These are phyloP conservation scores for Boletus patriciae DNA, from an alignment of 768 basidiomycete genomes.

Conservation along the genomic window DNA sequence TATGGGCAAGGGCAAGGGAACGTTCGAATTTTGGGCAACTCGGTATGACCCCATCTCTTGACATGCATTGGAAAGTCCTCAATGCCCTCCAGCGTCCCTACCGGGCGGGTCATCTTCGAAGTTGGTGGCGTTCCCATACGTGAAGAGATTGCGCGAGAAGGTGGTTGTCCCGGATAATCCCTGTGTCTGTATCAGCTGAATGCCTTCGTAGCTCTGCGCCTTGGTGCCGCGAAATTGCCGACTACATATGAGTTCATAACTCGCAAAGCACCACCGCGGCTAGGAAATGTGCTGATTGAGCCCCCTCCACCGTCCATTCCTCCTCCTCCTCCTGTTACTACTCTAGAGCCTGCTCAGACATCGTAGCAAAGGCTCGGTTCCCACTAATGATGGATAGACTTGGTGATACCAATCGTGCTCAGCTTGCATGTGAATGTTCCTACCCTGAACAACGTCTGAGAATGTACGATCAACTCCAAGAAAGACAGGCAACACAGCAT, in stretches of 20 bases:
- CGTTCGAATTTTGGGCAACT: slow-evolving; percentile 96
- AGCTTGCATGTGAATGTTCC: not conserved
- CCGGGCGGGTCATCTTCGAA: slow-evolving; percentile 90
- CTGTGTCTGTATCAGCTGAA: slow-evolving; percentile 2
- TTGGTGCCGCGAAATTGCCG: slow-evolving; percentile 86
- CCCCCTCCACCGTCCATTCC: slow-evolving; percentile 25
- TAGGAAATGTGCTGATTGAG: slow-evolving; percentile 64
- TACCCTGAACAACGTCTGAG: not conserved
- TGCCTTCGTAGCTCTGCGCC: slow-evolving; percentile 64
- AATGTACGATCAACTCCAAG: not conserved
- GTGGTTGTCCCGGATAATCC: slow-evolving; percentile 39
- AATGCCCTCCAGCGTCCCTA: slow-evolving; percentile 60
- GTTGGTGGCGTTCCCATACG: slow-evolving; percentile 88
- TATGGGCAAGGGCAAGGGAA: slow-evolving; percentile 99
- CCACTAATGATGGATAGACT: slow-evolving; percentile 7
- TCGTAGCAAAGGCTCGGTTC: slow-evolving; percentile 4
- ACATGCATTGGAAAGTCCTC: not conserved
- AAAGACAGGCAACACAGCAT: not conserved
- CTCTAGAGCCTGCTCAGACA: slow-evolving; percentile 8
- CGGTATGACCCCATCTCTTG: slow-evolving; percentile 49
- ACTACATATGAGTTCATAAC: slow-evolving; percentile 86
- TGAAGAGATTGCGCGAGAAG: slow-evolving; percentile 90
- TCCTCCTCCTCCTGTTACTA: slow-evolving; percentile 14
- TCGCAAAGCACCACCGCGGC: slow-evolving; percentile 62
- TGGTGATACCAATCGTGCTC: not conserved